Percentiles rank a stretch among this genome's conserved stretches.
phyloP scores from a whole-genome alignment of 331 rosid genomes.

The Telfairia occidentalis region DNA sequence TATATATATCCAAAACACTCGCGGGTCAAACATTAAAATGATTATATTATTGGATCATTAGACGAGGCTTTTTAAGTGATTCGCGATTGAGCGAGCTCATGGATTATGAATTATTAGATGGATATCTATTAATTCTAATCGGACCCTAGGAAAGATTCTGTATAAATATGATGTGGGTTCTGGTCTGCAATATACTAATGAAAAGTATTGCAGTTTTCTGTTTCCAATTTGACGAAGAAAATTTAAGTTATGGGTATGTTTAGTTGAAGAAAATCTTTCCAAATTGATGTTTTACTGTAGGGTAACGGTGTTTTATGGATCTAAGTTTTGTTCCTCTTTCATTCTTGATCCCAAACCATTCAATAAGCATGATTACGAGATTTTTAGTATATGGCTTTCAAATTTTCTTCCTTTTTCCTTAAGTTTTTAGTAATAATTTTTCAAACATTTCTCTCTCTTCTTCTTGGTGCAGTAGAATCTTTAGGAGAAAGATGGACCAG shows the following conservation, averaged over 20 bases:
- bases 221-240: neutral
- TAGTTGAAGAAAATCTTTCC: neutral
- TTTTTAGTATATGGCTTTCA: neutral
- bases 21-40: neutral
- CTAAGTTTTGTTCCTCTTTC: neutral
- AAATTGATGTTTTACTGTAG: neutral
- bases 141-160: neutral
- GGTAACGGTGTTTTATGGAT: neutral
- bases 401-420: neutral
- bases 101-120: neutral
- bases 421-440: neutral
- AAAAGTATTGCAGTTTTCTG: neutral
- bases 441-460: neutral
- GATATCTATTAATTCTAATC: neutral
- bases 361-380: neutral
- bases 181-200: neutral
- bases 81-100: neutral
- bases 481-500: conserved; percentile 38
- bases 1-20: neutral
- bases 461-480: conserved; percentile 32
- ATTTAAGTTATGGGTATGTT: neutral
- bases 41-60: neutral
- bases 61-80: neutral
- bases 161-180: neutral
- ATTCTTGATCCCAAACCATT: neutral